Base-by-base conservation (phyloP, 1,284 basidiomycete species). In the Pholiota adiposa region DNA sequence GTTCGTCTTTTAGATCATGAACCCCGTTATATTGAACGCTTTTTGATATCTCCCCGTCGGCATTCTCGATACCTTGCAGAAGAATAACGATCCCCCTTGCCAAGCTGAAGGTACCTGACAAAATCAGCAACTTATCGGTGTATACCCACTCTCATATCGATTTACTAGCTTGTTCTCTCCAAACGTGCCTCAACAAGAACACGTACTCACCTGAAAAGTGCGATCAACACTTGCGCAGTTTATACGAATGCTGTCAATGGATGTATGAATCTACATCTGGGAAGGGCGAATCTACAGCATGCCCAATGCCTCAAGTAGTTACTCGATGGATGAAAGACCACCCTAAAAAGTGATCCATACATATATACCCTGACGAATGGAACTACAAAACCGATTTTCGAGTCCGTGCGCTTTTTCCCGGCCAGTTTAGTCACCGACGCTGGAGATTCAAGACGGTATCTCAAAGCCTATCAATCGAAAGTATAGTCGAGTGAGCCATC, bases 171-270 rank as follows among this genome's bases (percentile, higher is more conserved):
- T 90, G 88, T 68, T 69, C 76, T 18, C 74, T 90, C 3, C 88
- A 90, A 55, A 56, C 74, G 0, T 91, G 89, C 69, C 74, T 91
- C 19, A 79, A 79, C 60, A 85, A 80, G 64, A 82, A 90, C 70
- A 88, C 84, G 0, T 90, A 89, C 65, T 65, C 65, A 1, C 88
- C 86, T 0, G 85, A 88, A 18, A 85, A 81, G 63, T 91, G 89
- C 67, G 76, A 86, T 41, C 66, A 72, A 3, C 71, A 80, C 12
- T 67, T 90, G 27, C 74, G 80, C 46, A 77, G 74, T 33, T 73
- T 89, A 18, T 89, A 89, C 65, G 68, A 75, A 60, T 89, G 87
- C 66, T 89, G 87, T 65, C 76, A 81, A 46, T 59, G 69, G 34
- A 82, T 90, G 79, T 87, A 89, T 69, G 72, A 80, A 2, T 58